Conservation (phyloP, 148 eudicot species). For the Euryodendron excelsum region DNA sequence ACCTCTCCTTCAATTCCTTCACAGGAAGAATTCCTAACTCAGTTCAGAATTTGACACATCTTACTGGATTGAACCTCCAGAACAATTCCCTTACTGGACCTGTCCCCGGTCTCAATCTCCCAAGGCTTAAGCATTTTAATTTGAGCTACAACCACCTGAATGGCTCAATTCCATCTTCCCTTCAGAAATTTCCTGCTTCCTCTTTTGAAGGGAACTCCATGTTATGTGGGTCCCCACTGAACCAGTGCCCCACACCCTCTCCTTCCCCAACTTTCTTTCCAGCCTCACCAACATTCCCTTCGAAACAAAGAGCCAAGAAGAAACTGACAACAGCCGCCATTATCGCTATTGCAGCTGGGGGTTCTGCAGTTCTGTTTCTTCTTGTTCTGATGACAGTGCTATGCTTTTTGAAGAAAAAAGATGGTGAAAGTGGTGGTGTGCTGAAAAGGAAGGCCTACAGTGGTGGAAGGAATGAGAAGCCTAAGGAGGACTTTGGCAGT, state of each 20-base stretch:
- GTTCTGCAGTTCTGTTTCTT: conserved; percentile 37
- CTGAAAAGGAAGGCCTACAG: conserved; percentile 43
- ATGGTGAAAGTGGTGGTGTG: conserved; percentile 26
- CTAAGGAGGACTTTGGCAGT: conserved; percentile 69
- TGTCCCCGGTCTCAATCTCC: conserved; percentile 48
- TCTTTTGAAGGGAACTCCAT: conserved; percentile 68
- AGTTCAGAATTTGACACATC: conserved; percentile 53
- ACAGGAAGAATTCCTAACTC: conserved; percentile 66
- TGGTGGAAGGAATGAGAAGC: conserved; percentile 52
- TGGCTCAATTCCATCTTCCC: conserved; percentile 70
- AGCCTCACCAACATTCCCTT: conserved; percentile 23
- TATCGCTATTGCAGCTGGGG: conserved; percentile 53
- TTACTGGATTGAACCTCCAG: conserved; percentile 57
- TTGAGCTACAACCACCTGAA: conserved; percentile 70
- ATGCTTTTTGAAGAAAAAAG: conserved; percentile 50
- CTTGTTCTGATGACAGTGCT: conserved; percentile 31
- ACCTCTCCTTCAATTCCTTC: conserved; percentile 75
- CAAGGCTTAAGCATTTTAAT: conserved; percentile 47
- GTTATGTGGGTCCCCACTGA: conserved; percentile 71
- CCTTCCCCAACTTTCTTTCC: conserved; percentile 26
- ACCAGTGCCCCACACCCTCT: conserved; percentile 39
- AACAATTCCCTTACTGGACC: conserved; percentile 68
- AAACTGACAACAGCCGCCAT: conserved; percentile 46
- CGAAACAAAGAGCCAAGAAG: conserved; percentile 27
- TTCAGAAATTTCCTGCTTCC: conserved; percentile 55